phyloP scores from a whole-genome alignment of 2,329 filamentous ascomycete species.

The Daldinia eschscholtzii region DNA sequence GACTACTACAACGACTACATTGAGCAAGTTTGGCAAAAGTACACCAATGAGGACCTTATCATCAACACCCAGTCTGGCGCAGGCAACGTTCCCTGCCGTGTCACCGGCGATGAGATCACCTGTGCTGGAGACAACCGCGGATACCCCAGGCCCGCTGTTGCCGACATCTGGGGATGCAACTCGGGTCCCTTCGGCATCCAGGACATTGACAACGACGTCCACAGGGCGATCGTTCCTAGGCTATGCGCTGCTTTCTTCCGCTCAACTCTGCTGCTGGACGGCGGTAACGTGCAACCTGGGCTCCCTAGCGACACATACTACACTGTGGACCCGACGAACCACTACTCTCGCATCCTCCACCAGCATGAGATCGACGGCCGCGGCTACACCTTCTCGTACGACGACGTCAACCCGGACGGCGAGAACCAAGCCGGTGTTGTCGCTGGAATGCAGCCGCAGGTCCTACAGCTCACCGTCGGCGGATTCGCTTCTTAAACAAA shows the following conservation, averaged over 20 bases:
- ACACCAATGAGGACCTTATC: constrained; percentile 54
- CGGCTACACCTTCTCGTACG: constrained; percentile 76
- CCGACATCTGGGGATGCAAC: constrained; percentile 66
- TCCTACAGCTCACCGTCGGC: constrained; percentile 63
- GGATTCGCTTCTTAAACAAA: constrained; percentile 55
- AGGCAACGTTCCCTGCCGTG: constrained; percentile 58
- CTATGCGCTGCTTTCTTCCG: constrained; percentile 66
- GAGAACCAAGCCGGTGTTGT: constrained; percentile 67
- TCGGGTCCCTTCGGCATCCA: constrained; percentile 60
- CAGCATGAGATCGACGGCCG: constrained; percentile 68
- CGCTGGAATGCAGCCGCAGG: constrained; percentile 58
- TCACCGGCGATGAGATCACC: constrained; percentile 53
- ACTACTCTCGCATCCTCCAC: constrained; percentile 73
- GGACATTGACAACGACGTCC: constrained; percentile 55
- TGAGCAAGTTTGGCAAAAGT: constrained; percentile 61
- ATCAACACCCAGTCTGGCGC: constrained; percentile 59
- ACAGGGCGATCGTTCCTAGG: constrained; percentile 60
- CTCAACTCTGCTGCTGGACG: constrained; percentile 60
- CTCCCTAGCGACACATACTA: constrained; percentile 59
- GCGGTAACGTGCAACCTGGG: constrained; percentile 62
- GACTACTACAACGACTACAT: constrained; percentile 62
- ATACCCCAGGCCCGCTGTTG: constrained; percentile 59
- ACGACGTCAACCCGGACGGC: constrained; percentile 72
- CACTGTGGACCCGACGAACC: constrained; percentile 59
- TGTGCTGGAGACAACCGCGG: constrained; percentile 59